These are phyloP conservation scores for Cupressus sempervirens DNA, from an alignment of 75 land plant species.

Conservation along the genomic window DNA sequence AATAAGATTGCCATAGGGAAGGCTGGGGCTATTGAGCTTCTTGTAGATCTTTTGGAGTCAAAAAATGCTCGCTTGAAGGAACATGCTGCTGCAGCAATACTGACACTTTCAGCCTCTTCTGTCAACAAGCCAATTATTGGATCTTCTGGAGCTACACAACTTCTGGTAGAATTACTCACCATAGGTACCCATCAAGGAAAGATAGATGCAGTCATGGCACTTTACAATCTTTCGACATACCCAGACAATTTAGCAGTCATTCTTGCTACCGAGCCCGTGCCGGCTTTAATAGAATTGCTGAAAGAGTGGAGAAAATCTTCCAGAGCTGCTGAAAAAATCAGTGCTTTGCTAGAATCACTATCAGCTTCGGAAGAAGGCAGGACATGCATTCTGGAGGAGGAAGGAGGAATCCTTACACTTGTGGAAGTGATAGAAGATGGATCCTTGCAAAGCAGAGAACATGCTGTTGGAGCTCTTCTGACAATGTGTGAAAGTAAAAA, in stretches of 20 bases:
- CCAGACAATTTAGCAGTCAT: conserved; percentile 40
- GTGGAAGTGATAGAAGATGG: conserved; percentile 79
- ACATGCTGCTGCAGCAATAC: conserved; percentile 58
- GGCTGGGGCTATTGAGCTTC: conserved; percentile 63
- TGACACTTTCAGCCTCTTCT: conserved; percentile 66
- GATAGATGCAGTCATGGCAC: conserved; percentile 61
- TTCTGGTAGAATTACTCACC: conserved; percentile 53
- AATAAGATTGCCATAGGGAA: conserved; percentile 66
- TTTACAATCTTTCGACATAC: conserved; percentile 65
- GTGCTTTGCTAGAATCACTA: conserved; percentile 54
- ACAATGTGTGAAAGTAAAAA: conserved; percentile 58
- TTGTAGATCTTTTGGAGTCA: conserved; percentile 43
- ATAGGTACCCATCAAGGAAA: conserved; percentile 58
- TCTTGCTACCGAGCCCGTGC: conserved; percentile 36
- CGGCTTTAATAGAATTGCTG: conserved; percentile 44
- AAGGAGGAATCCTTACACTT: conserved; percentile 70
- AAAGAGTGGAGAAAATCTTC: conserved; percentile 60
- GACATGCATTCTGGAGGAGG: conserved; percentile 38
- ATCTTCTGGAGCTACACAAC: conserved; percentile 60
- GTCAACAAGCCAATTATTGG: conserved; percentile 55
- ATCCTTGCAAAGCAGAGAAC: conserved; percentile 55
- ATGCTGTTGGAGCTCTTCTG: conserved; percentile 63
- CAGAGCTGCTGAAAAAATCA: conserved; percentile 57
- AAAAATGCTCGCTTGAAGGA: conserved; percentile 36
- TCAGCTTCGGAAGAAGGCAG: conserved; percentile 61